These are phyloP conservation scores for Talaromyces thailandensis DNA, from an alignment of 495 filamentous ascomycete genomes.

Conservation along the genomic window DNA sequence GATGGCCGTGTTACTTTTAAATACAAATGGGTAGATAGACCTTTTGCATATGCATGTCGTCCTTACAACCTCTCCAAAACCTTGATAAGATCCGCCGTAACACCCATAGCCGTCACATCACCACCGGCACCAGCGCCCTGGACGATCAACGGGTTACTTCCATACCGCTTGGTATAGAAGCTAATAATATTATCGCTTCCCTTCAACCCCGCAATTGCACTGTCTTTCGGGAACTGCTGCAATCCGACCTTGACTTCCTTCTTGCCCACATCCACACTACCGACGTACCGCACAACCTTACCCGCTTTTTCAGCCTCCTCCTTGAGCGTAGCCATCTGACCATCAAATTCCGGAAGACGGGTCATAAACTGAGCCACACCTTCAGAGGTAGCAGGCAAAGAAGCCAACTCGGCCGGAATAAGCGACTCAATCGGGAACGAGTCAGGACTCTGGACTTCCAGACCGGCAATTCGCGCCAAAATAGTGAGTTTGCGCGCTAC, in stretches of 20 bases:
- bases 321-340: constrained; percentile 75
- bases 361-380: constrained; percentile 67
- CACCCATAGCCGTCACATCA: constrained; percentile 95
- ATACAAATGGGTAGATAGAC: not conserved
- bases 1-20: not conserved
- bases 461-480: constrained; percentile 70
- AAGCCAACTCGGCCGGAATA: constrained; percentile 75
- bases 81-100: constrained; percentile 81
- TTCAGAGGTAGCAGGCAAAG: constrained; percentile 49
- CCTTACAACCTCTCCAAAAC: constrained; percentile 47
- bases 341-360: constrained; percentile 67
- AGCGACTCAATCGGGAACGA: constrained; percentile 87
- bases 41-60: not conserved
- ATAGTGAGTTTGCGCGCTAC: constrained; percentile 97
- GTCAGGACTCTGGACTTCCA: constrained; percentile 67
- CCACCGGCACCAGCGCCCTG: constrained; percentile 92
- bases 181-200: constrained; percentile 97
- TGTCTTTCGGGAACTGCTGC: constrained; percentile 73
- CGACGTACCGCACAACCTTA: constrained; percentile 91
- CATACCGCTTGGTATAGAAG: constrained; percentile 95
- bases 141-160: constrained; percentile 78
- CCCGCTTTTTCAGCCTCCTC: constrained; percentile 66
- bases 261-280: constrained; percentile 72
- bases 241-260: constrained; percentile 80
- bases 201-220: constrained; percentile 85